Percentiles rank a stretch among this genome's conserved stretches.
Evolutionary conservation across 148 eudicot genomes (phyloP).

Genomic region (Persicaria maculosa): DNA sequence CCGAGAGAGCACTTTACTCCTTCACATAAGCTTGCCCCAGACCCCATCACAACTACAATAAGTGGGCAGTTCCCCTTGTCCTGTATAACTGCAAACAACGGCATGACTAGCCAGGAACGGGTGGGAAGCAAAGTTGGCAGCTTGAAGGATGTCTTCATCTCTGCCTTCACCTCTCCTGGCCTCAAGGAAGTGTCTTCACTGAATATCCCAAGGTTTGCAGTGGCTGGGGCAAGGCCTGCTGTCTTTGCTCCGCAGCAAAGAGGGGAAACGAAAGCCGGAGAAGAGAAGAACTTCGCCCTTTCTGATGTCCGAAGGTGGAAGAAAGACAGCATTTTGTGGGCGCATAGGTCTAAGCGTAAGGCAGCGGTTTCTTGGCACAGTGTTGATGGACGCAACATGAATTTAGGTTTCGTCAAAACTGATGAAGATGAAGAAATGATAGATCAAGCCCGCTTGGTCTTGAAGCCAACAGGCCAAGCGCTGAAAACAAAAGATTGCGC

Average conservation of each 20-base stretch:
- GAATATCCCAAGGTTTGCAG: conserved; percentile 40
- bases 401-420: conserved; percentile 23
- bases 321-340: conserved; percentile 39
- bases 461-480: conserved; percentile 15
- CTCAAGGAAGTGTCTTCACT: conserved; percentile 16
- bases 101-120: conserved; percentile 5
- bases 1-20: conserved; percentile 17
- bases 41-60: conserved; percentile 20
- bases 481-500: conserved; percentile 19
- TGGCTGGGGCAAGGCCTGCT: conserved; percentile 46
- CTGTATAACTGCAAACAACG: conserved; percentile 21
- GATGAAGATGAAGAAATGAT: conserved; percentile 6
- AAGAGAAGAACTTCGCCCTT: conserved; percentile 21
- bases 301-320: conserved; percentile 36
- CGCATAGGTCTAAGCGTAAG: conserved; percentile 38
- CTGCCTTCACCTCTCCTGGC: conserved; percentile 23
- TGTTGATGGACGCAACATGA: conserved; percentile 23
- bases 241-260: conserved; percentile 27
- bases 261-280: conserved; percentile 18
- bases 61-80: conserved; percentile 30
- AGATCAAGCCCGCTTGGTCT: background rate
- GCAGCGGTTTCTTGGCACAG: conserved; percentile 45
- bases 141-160: conserved; percentile 32
- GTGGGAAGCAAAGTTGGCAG: conserved; percentile 20
- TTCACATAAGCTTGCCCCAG: conserved; percentile 14